These are phyloP conservation scores for Annulohypoxylon moriforme DNA, from an alignment of 495 filamentous ascomycete genomes.

Conservation along the genomic window DNA sequence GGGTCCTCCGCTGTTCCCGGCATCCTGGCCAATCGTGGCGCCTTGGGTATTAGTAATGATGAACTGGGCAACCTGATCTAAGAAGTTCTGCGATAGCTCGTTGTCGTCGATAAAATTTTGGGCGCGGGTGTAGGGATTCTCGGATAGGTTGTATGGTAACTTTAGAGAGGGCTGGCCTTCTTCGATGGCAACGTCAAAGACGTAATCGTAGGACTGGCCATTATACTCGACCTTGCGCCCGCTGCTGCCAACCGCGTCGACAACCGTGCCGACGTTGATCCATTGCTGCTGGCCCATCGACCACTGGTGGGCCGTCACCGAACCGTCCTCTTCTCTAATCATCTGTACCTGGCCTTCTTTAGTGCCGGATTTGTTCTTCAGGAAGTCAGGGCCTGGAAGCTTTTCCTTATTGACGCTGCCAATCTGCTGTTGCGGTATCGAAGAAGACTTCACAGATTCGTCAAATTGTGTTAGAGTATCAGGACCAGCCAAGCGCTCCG, in stretches of 20 bases:
- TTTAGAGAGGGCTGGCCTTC: slow-evolving; percentile 95
- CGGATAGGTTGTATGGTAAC: slow-evolving; percentile 89
- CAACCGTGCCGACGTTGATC: slow-evolving; percentile 91
- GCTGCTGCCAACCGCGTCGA: slow-evolving; percentile 86
- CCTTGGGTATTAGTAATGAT: slow-evolving; percentile 91
- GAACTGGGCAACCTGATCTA: slow-evolving; percentile 95
- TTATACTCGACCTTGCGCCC: slow-evolving; percentile 75
- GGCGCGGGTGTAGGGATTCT: slow-evolving; percentile 93
- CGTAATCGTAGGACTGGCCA: slow-evolving; percentile 95
- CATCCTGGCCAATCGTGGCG: slow-evolving; percentile 71
- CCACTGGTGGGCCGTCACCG: slow-evolving; percentile 85
- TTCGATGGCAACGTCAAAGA: slow-evolving; percentile 98
- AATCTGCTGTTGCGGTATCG: slow-evolving; percentile 86
- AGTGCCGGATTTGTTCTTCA: slow-evolving; percentile 80
- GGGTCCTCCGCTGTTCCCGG: slow-evolving; percentile 58
- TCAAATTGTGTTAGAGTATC: slow-evolving; percentile 75
- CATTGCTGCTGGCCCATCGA: slow-evolving; percentile 71
- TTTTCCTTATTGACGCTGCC: slow-evolving; percentile 86
- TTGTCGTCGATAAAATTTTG: slow-evolving; percentile 93
- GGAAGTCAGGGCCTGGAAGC: slow-evolving; percentile 85
- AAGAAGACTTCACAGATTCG: slow-evolving; percentile 79
- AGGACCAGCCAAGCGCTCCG: slow-evolving; percentile 73
- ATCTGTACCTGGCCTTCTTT: slow-evolving; percentile 96
- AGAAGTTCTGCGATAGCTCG: slow-evolving; percentile 86
- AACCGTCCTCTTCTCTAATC: slow-evolving; percentile 83